A percentile compares a stretch with the other conserved stretches of the same genome.
Conservation (phyloP, 2,329 filamentous ascomycete species). For the Fusarium metavorans region DNA sequence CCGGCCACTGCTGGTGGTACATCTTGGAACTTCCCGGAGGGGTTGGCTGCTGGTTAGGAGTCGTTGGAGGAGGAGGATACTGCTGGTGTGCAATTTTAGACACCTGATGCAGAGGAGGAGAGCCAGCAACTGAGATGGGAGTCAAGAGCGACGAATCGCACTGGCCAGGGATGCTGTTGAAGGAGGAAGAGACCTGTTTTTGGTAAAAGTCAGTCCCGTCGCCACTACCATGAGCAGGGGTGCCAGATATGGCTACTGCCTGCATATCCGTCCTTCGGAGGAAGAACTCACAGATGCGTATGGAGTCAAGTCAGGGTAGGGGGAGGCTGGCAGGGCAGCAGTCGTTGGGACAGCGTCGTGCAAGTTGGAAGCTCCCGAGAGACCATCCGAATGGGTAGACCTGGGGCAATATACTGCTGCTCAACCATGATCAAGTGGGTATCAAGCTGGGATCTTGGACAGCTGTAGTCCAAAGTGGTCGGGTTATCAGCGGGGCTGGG, state of each 20-base stretch:
- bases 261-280: background rate
- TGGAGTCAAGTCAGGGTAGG: constrained; percentile 47
- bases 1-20: constrained; percentile 55
- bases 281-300: constrained; percentile 49
- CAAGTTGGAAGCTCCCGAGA: constrained; percentile 46
- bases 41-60: constrained; percentile 58
- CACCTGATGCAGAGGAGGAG: constrained; percentile 60
- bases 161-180: constrained; percentile 47
- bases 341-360: constrained; percentile 43
- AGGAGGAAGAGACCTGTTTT: constrained; percentile 45
- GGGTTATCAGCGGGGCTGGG: constrained; percentile 32
- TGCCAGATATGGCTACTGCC: background rate
- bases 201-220: constrained; percentile 13
- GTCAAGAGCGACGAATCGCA: constrained; percentile 62
- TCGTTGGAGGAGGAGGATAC: constrained; percentile 54
- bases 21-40: constrained; percentile 62
- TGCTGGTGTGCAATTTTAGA: constrained; percentile 55
- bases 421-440: constrained; percentile 51
- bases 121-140: constrained; percentile 63
- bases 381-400: constrained; percentile 48
- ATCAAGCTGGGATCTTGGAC: constrained; percentile 36
- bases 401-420: constrained; percentile 50
- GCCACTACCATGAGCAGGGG: background rate
- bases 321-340: constrained; percentile 32
- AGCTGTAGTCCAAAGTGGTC: constrained; percentile 37